phyloP scores from a whole-genome alignment of 352 stramenopile species.

The Globisporangium spiculum region DNA sequence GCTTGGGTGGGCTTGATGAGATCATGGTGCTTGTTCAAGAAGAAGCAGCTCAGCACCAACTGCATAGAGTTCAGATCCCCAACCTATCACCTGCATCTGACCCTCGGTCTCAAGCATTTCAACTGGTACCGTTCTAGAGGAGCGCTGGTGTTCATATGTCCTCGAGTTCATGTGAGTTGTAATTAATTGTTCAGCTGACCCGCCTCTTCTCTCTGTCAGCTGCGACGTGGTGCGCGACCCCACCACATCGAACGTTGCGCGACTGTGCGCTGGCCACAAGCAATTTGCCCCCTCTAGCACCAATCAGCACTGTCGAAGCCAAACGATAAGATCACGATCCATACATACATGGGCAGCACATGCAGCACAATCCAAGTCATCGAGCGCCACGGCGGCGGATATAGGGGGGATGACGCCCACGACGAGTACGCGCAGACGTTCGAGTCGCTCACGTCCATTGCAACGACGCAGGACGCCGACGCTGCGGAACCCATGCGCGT shows the following conservation, averaged over 20 bases:
- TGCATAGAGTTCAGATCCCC: neutral
- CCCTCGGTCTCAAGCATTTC: neutral
- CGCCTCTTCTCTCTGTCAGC: conserved; percentile 2
- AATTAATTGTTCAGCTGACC: neutral
- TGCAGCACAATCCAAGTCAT: conserved; percentile 16
- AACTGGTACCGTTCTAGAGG: too few relatives aligned
- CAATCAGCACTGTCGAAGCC: neutral
- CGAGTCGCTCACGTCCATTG: conserved; percentile 1
- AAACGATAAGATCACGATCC: neutral
- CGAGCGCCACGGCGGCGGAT: conserved; percentile 1
- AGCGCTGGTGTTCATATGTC: neutral
- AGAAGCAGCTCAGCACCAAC: neutral
- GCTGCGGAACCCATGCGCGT: conserved; percentile 17
- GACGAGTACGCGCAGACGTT: conserved; percentile 1
- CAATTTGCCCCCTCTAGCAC: neutral
- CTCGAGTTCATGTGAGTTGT: neutral
- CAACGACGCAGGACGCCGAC: neutral
- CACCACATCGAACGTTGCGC: neutral
- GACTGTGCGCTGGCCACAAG: conserved; percentile 1
- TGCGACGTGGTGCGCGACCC: neutral
- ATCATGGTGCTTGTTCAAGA: neutral
- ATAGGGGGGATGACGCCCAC: neutral
- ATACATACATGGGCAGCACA: conserved; percentile 7
- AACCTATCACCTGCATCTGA: neutral
- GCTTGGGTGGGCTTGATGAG: neutral